Evolutionary conservation across 2,329 filamentous ascomycete species (phyloP).

Genomic region (Mollisiaceae sp.): DNA sequence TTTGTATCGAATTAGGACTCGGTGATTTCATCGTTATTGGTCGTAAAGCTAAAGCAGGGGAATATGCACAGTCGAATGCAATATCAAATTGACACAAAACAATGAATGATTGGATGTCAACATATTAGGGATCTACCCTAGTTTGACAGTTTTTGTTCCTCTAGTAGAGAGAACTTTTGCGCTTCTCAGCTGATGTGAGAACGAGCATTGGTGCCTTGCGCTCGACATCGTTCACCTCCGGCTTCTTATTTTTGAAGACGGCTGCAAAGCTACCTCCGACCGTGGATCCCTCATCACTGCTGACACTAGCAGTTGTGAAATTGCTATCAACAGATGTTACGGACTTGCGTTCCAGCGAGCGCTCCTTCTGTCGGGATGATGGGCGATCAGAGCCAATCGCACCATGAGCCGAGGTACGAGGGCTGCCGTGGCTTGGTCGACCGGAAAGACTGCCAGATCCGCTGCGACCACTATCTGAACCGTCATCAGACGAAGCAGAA

Average conservation of each 20-base stretch:
- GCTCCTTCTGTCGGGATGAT: slow-evolving; percentile 66
- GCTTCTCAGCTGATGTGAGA: slow-evolving; percentile 87
- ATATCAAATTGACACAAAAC: slow-evolving; percentile 45
- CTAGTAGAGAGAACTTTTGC: slow-evolving; percentile 73
- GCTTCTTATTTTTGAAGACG: slow-evolving; percentile 67
- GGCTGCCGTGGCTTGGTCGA: slow-evolving; percentile 69
- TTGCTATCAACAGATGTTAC: slow-evolving; percentile 50
- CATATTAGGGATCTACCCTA: slow-evolving; percentile 42
- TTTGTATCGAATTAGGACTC: slow-evolving; percentile 37
- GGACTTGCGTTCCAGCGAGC: slow-evolving; percentile 60
- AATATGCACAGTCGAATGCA: slow-evolving; percentile 47
- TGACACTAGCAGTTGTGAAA: slow-evolving; percentile 67
- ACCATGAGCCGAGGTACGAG: slow-evolving; percentile 78
- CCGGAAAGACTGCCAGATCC: slow-evolving; percentile 82
- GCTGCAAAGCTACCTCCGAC: slow-evolving; percentile 69
- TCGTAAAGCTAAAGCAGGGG: slow-evolving; percentile 41
- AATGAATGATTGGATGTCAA: slow-evolving; percentile 41
- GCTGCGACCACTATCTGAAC: slow-evolving; percentile 71
- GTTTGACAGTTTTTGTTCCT: slow-evolving; percentile 31
- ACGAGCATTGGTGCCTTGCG: slow-evolving; percentile 88
- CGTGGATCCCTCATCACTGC: slow-evolving; percentile 62
- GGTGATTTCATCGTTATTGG: slow-evolving; percentile 41
- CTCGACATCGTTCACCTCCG: slow-evolving; percentile 63
- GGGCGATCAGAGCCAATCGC: slow-evolving; percentile 90
- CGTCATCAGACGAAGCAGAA: slow-evolving; percentile 73